Conservation (phyloP, 306 rosid species). For the Sphenostylis stenocarpa region DNA sequence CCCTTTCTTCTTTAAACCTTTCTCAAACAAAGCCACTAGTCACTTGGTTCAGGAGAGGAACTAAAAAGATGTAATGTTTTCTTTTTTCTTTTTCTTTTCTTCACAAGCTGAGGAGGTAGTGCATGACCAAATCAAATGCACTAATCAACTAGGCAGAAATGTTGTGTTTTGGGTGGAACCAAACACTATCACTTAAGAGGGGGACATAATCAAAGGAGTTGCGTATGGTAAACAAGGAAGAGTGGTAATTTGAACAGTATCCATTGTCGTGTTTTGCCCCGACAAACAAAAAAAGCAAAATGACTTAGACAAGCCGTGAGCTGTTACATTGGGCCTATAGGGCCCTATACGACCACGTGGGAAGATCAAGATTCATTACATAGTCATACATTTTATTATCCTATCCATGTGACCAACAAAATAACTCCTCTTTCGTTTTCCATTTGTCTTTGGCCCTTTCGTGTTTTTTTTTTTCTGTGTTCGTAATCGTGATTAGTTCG, state of each 20-base stretch:
- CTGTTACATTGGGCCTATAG: slow-evolving; percentile 27
- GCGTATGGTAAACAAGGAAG: slow-evolving; percentile 14
- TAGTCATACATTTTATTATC: background rate
- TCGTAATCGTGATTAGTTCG: background rate
- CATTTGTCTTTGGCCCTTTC: background rate
- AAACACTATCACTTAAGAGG: slow-evolving; percentile 7
- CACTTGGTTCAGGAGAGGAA: slow-evolving; percentile 14
- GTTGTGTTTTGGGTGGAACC: slow-evolving; percentile 17
- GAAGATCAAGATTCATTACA: slow-evolving; percentile 10
- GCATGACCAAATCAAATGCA: background rate
- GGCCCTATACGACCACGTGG: slow-evolving; percentile 51
- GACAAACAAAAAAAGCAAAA: slow-evolving; percentile 41
- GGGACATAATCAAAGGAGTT: slow-evolving; percentile 29
- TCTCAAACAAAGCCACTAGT: background rate
- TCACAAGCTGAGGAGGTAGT: background rate
- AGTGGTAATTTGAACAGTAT: slow-evolving; percentile 30
- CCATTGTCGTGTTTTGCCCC: slow-evolving; percentile 46
- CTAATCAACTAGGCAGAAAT: background rate
- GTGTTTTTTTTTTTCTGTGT: background rate
- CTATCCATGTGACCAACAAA: slow-evolving; percentile 29
- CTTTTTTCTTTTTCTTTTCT: background rate
- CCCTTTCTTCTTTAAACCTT: background rate
- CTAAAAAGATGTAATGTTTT: background rate
- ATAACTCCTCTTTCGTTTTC: slow-evolving; percentile 3
- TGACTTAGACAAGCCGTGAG: slow-evolving; percentile 39